Conservation (phyloP, 129 eudicot species). For the Ambrosia artemisiifolia region DNA sequence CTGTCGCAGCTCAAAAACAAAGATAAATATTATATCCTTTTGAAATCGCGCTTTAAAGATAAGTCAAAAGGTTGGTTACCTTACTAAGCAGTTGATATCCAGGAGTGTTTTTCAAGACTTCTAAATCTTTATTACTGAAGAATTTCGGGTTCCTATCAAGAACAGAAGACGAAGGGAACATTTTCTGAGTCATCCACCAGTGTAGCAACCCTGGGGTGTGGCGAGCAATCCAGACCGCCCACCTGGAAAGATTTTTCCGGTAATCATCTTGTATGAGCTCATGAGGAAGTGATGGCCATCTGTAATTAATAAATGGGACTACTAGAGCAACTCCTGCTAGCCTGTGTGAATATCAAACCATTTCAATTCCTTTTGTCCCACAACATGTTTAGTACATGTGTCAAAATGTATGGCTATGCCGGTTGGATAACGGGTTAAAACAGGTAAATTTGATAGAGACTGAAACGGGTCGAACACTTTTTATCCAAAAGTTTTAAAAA, state of each 20-base stretch:
- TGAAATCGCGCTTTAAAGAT: not conserved
- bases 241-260: conserved; percentile 56
- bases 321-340: conserved; percentile 83
- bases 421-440: not conserved
- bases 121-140: conserved; percentile 66
- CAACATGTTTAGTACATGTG: not conserved
- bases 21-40: conserved; percentile 6
- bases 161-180: conserved; percentile 77
- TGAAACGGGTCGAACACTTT: not conserved
- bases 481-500: not conserved
- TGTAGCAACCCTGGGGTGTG: conserved; percentile 74
- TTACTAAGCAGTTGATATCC: conserved; percentile 85
- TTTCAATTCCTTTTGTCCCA: conserved; percentile 1
- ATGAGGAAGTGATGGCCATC: conserved; percentile 81
- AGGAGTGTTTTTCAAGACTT: conserved; percentile 81
- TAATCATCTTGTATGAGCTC: conserved; percentile 71
- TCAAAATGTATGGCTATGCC: not conserved
- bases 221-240: conserved; percentile 44
- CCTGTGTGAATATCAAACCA: conserved; percentile 39
- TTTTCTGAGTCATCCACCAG: conserved; percentile 93
- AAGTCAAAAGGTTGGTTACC: conserved; percentile 43
- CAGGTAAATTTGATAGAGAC: not conserved
- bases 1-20: conserved; percentile 38
- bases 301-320: conserved; percentile 73
- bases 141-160: conserved; percentile 77